phyloP scores from a whole-genome alignment of 2,329 filamentous ascomycete species.

The Calonectria honghensis region DNA sequence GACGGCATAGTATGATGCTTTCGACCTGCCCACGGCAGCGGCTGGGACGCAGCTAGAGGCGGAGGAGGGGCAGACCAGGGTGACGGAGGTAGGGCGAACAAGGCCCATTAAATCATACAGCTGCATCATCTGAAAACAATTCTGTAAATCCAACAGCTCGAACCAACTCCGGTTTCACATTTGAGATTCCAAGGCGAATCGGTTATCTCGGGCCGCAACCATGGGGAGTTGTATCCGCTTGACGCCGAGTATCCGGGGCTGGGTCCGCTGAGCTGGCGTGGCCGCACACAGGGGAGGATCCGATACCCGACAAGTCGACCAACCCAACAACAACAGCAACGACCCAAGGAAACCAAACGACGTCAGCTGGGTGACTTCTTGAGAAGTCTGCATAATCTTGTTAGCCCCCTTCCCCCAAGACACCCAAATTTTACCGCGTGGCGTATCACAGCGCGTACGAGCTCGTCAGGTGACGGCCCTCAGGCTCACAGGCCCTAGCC shows the following conservation, averaged over 20 bases:
- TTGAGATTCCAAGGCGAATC: conserved; percentile 18
- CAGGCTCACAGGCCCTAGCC: neutral
- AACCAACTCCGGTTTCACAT: conserved; percentile 9
- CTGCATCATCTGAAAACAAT: neutral
- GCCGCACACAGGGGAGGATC: neutral
- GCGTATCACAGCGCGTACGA: conserved; percentile 11
- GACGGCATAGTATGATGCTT: neutral
- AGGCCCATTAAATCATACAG: neutral
- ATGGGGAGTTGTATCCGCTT: neutral
- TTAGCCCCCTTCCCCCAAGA: too few species aligned
- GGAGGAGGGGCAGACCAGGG: neutral
- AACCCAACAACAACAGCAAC: neutral
- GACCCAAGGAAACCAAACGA: too few species aligned
- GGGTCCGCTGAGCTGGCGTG: neutral
- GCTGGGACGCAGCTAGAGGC: neutral
- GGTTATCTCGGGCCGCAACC: conserved; percentile 10
- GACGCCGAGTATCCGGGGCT: conserved; percentile 17
- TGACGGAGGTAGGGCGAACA: neutral
- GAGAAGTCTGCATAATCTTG: neutral
- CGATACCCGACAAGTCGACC: neutral
- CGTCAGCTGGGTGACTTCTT: neutral
- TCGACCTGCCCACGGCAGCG: neutral
- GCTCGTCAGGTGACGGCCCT: conserved; percentile 9
- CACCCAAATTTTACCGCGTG: conserved; percentile 11
- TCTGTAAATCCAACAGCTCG: neutral